A percentile compares a stretch with the other conserved stretches of the same genome.
phyloP scores from a whole-genome alignment of 768 basidiomycete species.

The Daedalea quercina region DNA sequence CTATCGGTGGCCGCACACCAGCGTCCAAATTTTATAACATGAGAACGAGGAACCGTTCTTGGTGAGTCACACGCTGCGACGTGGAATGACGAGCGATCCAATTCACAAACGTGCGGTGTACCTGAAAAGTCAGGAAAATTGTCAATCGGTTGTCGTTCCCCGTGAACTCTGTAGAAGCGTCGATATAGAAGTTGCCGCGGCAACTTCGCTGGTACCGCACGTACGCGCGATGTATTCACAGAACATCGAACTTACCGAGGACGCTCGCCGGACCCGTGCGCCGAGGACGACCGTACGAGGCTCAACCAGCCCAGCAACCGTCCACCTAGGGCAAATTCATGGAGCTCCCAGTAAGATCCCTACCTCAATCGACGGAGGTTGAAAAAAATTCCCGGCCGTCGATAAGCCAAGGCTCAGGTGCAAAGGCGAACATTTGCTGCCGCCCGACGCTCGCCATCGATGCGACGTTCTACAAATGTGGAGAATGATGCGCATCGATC shows the following conservation, averaged over 20 bases:
- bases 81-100: not conserved
- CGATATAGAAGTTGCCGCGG: not conserved
- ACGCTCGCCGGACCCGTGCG: not conserved
- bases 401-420: not conserved
- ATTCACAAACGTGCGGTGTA: not conserved
- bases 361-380: not conserved
- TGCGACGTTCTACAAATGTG: not conserved
- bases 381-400: not conserved
- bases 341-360: not conserved
- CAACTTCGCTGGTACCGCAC: too few species aligned
- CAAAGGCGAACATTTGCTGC: not conserved
- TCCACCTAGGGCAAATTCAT: not conserved
- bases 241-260: not conserved
- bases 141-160: not conserved
- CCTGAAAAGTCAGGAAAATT: not conserved
- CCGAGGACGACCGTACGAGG: not conserved
- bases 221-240: not conserved
- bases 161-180: not conserved
- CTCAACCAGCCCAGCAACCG: not conserved
- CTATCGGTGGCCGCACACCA: not conserved
- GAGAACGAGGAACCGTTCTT: not conserved
- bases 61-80: not conserved
- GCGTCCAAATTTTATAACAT: not conserved
- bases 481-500: not conserved
- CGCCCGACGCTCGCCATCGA: not conserved